Evolutionary conservation across 805 yeast genomes (phyloP).

Genomic region (Cyberlindnera xylosilytica): DNA sequence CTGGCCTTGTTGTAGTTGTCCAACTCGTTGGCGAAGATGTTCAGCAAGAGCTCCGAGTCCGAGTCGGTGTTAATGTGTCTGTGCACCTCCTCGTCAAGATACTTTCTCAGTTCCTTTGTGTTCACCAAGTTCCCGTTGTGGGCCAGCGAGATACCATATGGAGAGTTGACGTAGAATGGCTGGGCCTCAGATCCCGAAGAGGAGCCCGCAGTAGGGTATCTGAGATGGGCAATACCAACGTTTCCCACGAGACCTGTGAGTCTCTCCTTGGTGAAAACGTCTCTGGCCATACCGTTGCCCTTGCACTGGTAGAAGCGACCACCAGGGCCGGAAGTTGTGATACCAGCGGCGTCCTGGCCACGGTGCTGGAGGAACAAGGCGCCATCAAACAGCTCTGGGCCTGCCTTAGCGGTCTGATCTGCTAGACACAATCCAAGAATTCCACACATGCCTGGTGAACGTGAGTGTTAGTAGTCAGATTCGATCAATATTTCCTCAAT

Average conservation of each 20-base stretch:
- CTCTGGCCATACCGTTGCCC: conserved; percentile 98
- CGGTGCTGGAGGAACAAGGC: conserved; percentile 91
- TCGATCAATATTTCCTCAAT: conserved; percentile 24
- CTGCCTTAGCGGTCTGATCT: conserved; percentile 67
- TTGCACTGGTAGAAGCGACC: conserved; percentile 96
- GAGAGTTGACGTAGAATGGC: conserved; percentile 96
- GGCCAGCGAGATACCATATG: conserved; percentile 86
- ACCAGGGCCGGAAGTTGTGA: conserved; percentile 89
- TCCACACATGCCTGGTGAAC: conserved; percentile 73
- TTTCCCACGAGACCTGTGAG: conserved; percentile 80
- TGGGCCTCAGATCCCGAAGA: conserved; percentile 96
- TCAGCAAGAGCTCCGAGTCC: conserved; percentile 87
- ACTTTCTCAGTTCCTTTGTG: conserved; percentile 68
- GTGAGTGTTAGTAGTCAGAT: conserved; percentile 13
- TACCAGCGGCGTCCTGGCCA: conserved; percentile 99
- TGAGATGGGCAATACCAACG: conserved; percentile 92
- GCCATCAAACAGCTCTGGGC: conserved; percentile 90
- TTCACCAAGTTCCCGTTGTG: conserved; percentile 97
- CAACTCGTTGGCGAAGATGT: conserved; percentile 87
- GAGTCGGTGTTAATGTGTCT: conserved; percentile 97
- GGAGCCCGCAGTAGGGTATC: conserved; percentile 98
- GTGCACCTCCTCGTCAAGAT: conserved; percentile 90
- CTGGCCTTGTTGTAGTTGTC: conserved; percentile 90
- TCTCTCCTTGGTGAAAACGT: conserved; percentile 85
- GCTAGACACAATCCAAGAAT: conserved; percentile 84